Evolutionary conservation across 805 yeast genomes (phyloP).

Genomic region (Kuraishia piskuri): DNA sequence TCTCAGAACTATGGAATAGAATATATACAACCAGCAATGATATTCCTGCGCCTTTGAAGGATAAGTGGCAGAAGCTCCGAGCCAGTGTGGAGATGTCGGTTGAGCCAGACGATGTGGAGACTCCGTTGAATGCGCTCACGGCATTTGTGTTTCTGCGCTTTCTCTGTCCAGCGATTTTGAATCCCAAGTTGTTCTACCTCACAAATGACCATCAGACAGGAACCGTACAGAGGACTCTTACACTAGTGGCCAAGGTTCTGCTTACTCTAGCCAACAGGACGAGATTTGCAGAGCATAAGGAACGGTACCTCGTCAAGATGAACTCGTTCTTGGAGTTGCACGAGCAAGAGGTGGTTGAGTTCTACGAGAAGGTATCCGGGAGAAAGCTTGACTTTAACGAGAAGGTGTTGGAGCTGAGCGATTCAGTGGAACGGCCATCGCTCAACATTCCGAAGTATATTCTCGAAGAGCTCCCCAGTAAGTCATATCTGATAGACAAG

Average conservation of each 20-base stretch:
- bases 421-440: constrained; percentile 47
- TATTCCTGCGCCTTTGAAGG: constrained; percentile 59
- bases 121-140: constrained; percentile 64
- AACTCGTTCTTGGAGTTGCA: constrained; percentile 59
- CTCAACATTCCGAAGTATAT: constrained; percentile 43
- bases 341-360: constrained; percentile 50
- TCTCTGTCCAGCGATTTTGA: constrained; percentile 85
- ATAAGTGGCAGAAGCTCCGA: constrained; percentile 55
- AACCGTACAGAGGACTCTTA: constrained; percentile 65
- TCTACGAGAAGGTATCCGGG: constrained; percentile 65
- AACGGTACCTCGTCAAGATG: constrained; percentile 67
- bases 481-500: constrained; percentile 63
- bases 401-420: constrained; percentile 42
- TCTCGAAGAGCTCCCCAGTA: constrained; percentile 54
- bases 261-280: constrained; percentile 75
- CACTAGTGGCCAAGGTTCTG: constrained; percentile 71
- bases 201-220: constrained; percentile 66
- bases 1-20: constrained; percentile 54
- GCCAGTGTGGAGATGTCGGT: constrained; percentile 54
- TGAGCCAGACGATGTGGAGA: constrained; percentile 39
- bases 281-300: constrained; percentile 68
- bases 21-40: constrained; percentile 65
- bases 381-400: constrained; percentile 55
- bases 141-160: constrained; percentile 80
- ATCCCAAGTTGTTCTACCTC: constrained; percentile 78